Evolutionary conservation across 2,329 filamentous ascomycete genomes (phyloP).

Genomic region (Emergomyces orientalis): DNA sequence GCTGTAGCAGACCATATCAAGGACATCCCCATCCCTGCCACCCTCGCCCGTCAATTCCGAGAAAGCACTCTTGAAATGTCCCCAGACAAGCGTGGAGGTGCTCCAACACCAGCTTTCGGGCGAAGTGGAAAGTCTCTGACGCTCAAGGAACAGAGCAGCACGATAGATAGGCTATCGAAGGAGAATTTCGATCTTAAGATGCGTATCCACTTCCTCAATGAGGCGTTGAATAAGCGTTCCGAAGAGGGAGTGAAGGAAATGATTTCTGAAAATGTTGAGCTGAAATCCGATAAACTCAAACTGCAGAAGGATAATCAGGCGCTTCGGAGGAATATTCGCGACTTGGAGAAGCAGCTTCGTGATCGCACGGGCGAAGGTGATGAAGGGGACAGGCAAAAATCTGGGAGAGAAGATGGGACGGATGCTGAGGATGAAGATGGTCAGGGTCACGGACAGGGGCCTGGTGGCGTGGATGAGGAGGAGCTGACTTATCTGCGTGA

Average conservation of each 20-base stretch:
- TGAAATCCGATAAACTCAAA: slow-evolving; percentile 81
- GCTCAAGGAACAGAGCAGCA: slow-evolving; percentile 93
- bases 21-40: slow-evolving; percentile 84
- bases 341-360: slow-evolving; percentile 70
- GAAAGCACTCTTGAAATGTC: slow-evolving; percentile 50
- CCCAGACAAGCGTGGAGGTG: slow-evolving; percentile 47
- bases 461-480: slow-evolving; percentile 60
- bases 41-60: slow-evolving; percentile 75
- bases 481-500: slow-evolving; percentile 80
- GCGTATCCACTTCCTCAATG: slow-evolving; percentile 93
- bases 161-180: slow-evolving; percentile 90
- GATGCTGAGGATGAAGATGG: slow-evolving; percentile 38
- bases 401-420: slow-evolving; percentile 34
- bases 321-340: slow-evolving; percentile 69
- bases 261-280: slow-evolving; percentile 93
- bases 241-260: slow-evolving; percentile 96
- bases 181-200: slow-evolving; percentile 97
- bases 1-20: slow-evolving; percentile 79
- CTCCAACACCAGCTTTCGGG: slow-evolving; percentile 42
- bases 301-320: slow-evolving; percentile 85
- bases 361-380: slow-evolving; percentile 43
- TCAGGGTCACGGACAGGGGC: slow-evolving; percentile 38
- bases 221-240: slow-evolving; percentile 83
- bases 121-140: slow-evolving; percentile 65
- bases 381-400: slow-evolving; percentile 29